These are phyloP conservation scores for Xerocomellus amylosporus DNA, from an alignment of 768 basidiomycete species.

Conservation along the genomic window DNA sequence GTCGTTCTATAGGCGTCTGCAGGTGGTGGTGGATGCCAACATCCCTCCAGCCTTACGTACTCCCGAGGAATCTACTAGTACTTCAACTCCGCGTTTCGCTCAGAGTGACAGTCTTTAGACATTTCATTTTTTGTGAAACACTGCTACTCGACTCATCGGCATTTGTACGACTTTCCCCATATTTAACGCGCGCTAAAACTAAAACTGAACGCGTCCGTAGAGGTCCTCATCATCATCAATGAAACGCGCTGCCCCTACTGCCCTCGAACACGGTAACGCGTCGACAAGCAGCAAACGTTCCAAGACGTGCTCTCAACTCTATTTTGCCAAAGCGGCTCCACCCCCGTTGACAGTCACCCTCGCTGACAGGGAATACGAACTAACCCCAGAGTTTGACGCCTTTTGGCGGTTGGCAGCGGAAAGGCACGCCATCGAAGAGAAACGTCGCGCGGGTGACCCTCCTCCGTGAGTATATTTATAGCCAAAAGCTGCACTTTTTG, in stretches of 20 bases:
- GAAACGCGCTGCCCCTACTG: slow-evolving; percentile 21
- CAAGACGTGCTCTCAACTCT: slow-evolving; percentile 19
- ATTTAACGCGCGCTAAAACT: neutral
- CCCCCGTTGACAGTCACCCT: slow-evolving; percentile 35
- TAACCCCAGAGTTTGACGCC: slow-evolving; percentile 57
- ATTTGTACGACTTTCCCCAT: neutral
- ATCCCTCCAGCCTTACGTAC: slow-evolving; percentile 4
- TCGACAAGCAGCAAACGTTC: slow-evolving; percentile 24
- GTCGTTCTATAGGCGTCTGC: no score
- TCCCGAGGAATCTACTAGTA: no score
- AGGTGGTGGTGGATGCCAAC: neutral
- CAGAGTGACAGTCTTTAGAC: neutral
- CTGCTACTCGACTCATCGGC: no score
- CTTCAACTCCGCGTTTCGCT: neutral
- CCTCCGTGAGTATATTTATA: slow-evolving; percentile 47
- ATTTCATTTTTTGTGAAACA: slow-evolving; percentile 7
- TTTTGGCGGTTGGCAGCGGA: slow-evolving; percentile 60
- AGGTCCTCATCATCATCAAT: neutral
- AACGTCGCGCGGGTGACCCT: slow-evolving; percentile 46
- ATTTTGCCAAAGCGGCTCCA: slow-evolving; percentile 6
- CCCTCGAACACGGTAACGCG: slow-evolving; percentile 7
- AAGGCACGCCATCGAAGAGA: slow-evolving; percentile 55
- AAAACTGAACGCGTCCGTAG: neutral
- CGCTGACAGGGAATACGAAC: slow-evolving; percentile 37
- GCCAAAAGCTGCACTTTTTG: neutral